A percentile compares a stretch with the other conserved stretches of the same genome.
Evolutionary conservation across 495 filamentous ascomycete genomes (phyloP).

Genomic region (Penicillium subrubescens): DNA sequence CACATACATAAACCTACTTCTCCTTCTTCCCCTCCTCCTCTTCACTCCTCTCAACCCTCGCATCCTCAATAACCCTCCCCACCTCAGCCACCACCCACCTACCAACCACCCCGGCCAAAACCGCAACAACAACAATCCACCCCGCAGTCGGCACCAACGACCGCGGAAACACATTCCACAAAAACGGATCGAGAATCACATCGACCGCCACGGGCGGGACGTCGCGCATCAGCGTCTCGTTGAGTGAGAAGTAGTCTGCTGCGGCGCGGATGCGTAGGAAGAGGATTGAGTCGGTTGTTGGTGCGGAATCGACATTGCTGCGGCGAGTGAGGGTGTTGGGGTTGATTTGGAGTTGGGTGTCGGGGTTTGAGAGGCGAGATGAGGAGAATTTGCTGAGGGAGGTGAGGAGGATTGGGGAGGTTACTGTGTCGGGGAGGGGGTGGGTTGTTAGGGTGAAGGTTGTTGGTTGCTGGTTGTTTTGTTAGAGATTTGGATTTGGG

Average conservation of each 20-base stretch:
- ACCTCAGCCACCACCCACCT: constrained; percentile 34
- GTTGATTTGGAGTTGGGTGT: constrained; percentile 21
- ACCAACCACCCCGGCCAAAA: constrained; percentile 51
- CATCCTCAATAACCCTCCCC: constrained; percentile 30
- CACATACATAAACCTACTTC: constrained; percentile 10
- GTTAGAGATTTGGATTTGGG: background rate
- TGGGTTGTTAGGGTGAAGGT: constrained; percentile 69
- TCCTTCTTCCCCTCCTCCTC: constrained; percentile 25
- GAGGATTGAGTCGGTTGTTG: constrained; percentile 58
- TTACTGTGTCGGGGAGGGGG: constrained; percentile 57
- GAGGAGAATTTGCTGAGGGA: constrained; percentile 66
- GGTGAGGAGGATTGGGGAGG: constrained; percentile 60
- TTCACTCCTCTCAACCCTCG: constrained; percentile 9
- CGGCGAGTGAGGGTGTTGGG: constrained; percentile 11
- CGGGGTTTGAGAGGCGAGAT: constrained; percentile 40
- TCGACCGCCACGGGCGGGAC: constrained; percentile 78
- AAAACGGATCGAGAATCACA: constrained; percentile 84
- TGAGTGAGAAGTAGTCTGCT: constrained; percentile 79
- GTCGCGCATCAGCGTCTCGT: constrained; percentile 72
- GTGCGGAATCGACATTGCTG: constrained; percentile 15
- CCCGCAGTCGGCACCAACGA: constrained; percentile 67
- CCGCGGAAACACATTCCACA: constrained; percentile 70
- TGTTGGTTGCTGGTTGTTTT: constrained; percentile 75
- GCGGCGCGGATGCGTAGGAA: constrained; percentile 76
- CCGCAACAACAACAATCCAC: constrained; percentile 60